phyloP scores from a whole-genome alignment of 768 basidiomycete genomes.

The Amanita jacksonii region DNA sequence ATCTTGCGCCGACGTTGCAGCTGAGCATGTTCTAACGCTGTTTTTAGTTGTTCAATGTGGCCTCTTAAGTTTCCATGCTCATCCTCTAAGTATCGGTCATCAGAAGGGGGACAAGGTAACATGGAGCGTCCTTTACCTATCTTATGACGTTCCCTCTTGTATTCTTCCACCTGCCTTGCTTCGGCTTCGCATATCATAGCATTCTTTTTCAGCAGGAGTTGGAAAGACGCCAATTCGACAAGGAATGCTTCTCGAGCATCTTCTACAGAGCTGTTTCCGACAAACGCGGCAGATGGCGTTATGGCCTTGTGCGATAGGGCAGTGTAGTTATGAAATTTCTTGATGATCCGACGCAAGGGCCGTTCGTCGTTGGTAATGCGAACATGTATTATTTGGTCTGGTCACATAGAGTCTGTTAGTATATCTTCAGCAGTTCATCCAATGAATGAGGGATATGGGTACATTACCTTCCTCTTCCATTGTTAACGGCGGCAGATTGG shows the following conservation, averaged over 20 bases:
- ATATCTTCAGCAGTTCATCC: slow-evolving; percentile 10
- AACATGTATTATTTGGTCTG: slow-evolving; percentile 73
- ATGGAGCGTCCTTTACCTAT: slow-evolving; percentile 45
- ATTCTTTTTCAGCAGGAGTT: slow-evolving; percentile 67
- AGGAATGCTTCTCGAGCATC: slow-evolving; percentile 75
- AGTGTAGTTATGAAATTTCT: slow-evolving; percentile 72
- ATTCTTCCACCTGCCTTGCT: slow-evolving; percentile 76
- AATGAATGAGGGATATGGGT: not conserved
- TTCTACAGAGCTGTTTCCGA: slow-evolving; percentile 29
- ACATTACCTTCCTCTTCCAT: slow-evolving; percentile 54
- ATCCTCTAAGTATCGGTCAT: slow-evolving; percentile 43
- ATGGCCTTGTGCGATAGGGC: slow-evolving; percentile 43
- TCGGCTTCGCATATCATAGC: slow-evolving; percentile 82
- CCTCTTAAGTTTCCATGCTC: slow-evolving; percentile 58
- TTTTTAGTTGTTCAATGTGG: slow-evolving; percentile 75
- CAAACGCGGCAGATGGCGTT: slow-evolving; percentile 22
- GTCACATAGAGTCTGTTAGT: slow-evolving; percentile 19
- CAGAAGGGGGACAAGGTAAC: not conserved
- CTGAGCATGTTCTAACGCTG: slow-evolving; percentile 70
- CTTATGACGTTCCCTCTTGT: slow-evolving; percentile 58
- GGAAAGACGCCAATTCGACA: slow-evolving; percentile 69
- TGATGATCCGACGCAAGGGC: slow-evolving; percentile 65
- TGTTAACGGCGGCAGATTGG: slow-evolving; percentile 39
- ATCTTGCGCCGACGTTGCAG: slow-evolving; percentile 68
- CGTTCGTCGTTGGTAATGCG: slow-evolving; percentile 81